These are phyloP conservation scores for Penicillium sp. DNA, from an alignment of 2,329 filamentous ascomycete genomes.

Conservation along the genomic window DNA sequence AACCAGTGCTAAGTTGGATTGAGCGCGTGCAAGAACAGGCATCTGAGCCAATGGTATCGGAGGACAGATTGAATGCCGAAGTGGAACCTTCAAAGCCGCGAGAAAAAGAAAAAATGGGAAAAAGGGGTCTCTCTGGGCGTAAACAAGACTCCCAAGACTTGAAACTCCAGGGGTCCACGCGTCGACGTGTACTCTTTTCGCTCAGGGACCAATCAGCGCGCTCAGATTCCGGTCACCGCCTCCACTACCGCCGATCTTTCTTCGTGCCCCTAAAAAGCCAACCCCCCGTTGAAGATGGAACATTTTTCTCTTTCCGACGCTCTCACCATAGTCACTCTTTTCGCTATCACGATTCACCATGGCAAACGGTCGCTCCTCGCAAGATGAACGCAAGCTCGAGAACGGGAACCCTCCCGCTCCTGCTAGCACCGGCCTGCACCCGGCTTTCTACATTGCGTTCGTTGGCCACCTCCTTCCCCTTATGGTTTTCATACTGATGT, in stretches of 20 bases:
- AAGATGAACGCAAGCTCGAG: constrained; percentile 27
- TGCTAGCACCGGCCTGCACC: constrained; percentile 23
- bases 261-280: constrained; percentile 10
- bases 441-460: constrained; percentile 29
- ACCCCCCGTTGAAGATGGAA: constrained; percentile 3
- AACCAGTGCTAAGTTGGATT: too few species aligned
- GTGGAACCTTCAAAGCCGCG: too few species aligned
- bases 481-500: not conserved
- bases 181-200: constrained; percentile 12
- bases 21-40: too few species aligned
- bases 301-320: constrained; percentile 8
- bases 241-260: constrained; percentile 11
- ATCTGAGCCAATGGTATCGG: too few species aligned
- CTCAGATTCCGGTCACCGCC: constrained; percentile 11
- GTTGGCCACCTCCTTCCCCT: constrained; percentile 4
- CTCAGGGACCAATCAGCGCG: constrained; percentile 6
- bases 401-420: constrained; percentile 11
- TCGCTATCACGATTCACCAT: constrained; percentile 13
- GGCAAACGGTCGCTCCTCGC: constrained; percentile 23
- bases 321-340: constrained; percentile 26
- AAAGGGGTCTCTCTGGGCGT: not conserved
- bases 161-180: constrained; percentile 14
- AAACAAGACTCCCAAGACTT: constrained; percentile 3
- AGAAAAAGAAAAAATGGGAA: too few species aligned
- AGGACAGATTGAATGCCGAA: too few species aligned